phyloP scores from a whole-genome alignment of 169 alveolate species.

The Plasmodium gonderi region DNA sequence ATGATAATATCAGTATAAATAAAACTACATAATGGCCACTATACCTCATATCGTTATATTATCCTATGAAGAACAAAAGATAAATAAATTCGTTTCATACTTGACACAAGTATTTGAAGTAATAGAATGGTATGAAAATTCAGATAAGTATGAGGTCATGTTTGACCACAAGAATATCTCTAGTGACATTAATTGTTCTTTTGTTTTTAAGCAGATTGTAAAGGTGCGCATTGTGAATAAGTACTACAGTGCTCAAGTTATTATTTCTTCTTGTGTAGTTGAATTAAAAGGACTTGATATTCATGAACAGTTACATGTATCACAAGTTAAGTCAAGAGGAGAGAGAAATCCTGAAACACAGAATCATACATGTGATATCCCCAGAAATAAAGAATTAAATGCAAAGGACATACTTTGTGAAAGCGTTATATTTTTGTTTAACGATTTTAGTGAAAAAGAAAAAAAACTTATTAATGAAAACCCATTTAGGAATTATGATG shows the following conservation, averaged over 20 bases:
- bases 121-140: conserved; percentile 9
- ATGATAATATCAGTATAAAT: no score
- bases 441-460: conserved; percentile 13
- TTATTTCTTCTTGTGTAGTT: conserved; percentile 19
- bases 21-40: background rate
- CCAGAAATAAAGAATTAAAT: conserved; percentile 1
- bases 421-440: conserved; percentile 44
- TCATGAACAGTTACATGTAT: background rate
- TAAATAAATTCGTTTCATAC: background rate
- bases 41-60: conserved; percentile 42
- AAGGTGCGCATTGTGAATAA: conserved; percentile 47
- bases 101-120: conserved; percentile 12
- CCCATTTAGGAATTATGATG: conserved; percentile 51
- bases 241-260: conserved; percentile 41
- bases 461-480: conserved; percentile 24
- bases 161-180: background rate
- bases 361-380: background rate
- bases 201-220: conserved; percentile 8
- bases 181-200: background rate
- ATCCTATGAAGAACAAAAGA: conserved; percentile 15
- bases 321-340: background rate
- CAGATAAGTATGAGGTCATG: background rate
- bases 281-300: background rate
- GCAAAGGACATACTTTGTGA: conserved; percentile 30
- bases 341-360: background rate